Evolutionary conservation across 495 filamentous ascomycete species (phyloP), one percentile per base, ranked within the genome.

Genomic region (Pyrenopolyporus hunteri): DNA sequence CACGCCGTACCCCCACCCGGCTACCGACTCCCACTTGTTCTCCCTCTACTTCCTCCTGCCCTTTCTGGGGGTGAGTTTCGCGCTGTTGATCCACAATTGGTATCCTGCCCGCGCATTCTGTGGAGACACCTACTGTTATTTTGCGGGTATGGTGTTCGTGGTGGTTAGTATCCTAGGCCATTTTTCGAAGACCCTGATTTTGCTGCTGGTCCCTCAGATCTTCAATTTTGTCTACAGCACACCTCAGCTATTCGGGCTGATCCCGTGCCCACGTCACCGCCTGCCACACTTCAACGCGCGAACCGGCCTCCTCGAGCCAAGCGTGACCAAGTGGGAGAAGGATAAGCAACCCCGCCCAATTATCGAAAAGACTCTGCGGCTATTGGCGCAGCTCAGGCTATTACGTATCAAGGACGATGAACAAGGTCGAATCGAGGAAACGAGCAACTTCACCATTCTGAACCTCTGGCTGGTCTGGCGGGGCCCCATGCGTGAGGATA

Each of bases 121-220:
- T 0, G 94, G 94, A 19, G 94, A 99, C 70, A 99, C 94, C 13
- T 99, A 98, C 78, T 99, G 94, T 80, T 99, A 99, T 74, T 96
- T 99, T 66, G 93, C 94, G 0, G 94, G 94, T 54, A 99, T 98
- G 93, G 91, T 97, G 8, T 98, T 99, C 68, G 95, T 92, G 13
- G 92, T 97, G 49, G 94, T 98, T 57, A 91, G 91, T 42, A 97
- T 99, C 56, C 79, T 97, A 17, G 94, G 94, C 1, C 94, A 99
- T 75, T 99, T 99, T 74, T 93, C 89, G 79, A 99, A 99, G 78
- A 99, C 94, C 14, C 79, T 99, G 35, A 82, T 97, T 31, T 81
- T 98, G 45, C 79, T 98, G 1, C 88, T 99, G 63, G 82, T 98
- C 10, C 94, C 94, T 13, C 94, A 99, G 76, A 90, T 93, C 57